These are phyloP conservation scores for Tephrocybe sp. DNA, from an alignment of 768 basidiomycete genomes.

Conservation along the genomic window DNA sequence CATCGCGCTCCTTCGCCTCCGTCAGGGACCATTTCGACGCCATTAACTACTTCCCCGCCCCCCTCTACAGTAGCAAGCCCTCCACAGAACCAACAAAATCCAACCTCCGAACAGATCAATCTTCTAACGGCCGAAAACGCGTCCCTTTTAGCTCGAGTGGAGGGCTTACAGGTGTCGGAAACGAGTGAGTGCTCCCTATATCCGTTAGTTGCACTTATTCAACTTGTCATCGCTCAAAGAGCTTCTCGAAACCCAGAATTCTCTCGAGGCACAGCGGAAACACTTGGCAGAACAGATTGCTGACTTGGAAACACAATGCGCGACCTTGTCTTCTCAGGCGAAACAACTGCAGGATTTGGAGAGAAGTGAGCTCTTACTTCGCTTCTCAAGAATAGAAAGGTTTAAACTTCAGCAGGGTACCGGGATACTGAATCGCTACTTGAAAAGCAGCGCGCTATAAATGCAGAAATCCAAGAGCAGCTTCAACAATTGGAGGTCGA, in stretches of 20 bases:
- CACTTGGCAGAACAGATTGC: slow-evolving; percentile 11
- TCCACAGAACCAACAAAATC: slow-evolving; percentile 12
- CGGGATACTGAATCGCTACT: slow-evolving; percentile 32
- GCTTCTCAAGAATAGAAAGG: neutral
- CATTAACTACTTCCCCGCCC: slow-evolving; percentile 17
- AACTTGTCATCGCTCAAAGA: slow-evolving; percentile 3
- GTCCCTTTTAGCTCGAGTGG: slow-evolving; percentile 17
- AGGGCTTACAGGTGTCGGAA: slow-evolving; percentile 11
- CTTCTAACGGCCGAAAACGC: slow-evolving; percentile 22
- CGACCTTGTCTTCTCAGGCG: slow-evolving; percentile 25
- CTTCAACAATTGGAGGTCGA: slow-evolving; percentile 29
- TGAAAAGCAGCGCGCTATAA: slow-evolving; percentile 29
- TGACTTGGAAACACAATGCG: slow-evolving; percentile 25
- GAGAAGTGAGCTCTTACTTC: slow-evolving; percentile 23
- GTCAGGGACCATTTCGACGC: slow-evolving; percentile 17
- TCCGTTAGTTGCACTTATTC: neutral
- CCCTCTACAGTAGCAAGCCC: slow-evolving; percentile 1
- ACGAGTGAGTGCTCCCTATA: slow-evolving; percentile 6
- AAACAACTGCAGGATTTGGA: slow-evolving; percentile 28
- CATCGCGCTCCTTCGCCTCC: slow-evolving; percentile 39
- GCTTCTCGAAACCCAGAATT: neutral
- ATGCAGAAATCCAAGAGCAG: slow-evolving; percentile 28
- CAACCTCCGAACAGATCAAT: slow-evolving; percentile 13
- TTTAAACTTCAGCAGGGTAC: slow-evolving; percentile 22
- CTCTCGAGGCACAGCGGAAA: slow-evolving; percentile 22